Evolutionary conservation across 1,284 basidiomycete species (phyloP).

Genomic region (Erythrobasidium hasegawianum): DNA sequence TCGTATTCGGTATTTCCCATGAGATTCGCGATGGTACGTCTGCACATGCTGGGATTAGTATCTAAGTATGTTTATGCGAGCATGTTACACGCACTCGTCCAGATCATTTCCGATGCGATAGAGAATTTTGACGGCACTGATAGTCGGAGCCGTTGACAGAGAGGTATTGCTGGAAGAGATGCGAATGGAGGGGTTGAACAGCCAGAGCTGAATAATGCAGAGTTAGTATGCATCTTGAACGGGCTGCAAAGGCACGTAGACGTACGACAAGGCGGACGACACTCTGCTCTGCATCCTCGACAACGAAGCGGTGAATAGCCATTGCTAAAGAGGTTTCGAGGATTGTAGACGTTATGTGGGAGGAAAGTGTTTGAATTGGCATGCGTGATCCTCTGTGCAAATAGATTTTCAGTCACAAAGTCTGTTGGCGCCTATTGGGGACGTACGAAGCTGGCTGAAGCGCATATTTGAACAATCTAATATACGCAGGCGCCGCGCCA

Average conservation of each 20-base stretch:
- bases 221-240: not conserved
- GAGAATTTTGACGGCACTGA: slow-evolving; percentile 62
- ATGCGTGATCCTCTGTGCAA: not conserved
- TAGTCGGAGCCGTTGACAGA: slow-evolving; percentile 59
- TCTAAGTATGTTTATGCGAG: not conserved
- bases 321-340: slow-evolving; percentile 79
- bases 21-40: slow-evolving; percentile 61
- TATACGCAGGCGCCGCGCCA: slow-evolving; percentile 9
- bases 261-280: slow-evolving; percentile 69
- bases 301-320: slow-evolving; percentile 79
- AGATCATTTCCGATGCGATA: slow-evolving; percentile 55
- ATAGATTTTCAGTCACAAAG: no score
- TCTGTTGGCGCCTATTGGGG: not conserved
- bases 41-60: slow-evolving; percentile 29
- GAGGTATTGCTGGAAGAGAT: slow-evolving; percentile 67
- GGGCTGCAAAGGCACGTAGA: slow-evolving; percentile 17
- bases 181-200: slow-evolving; percentile 80
- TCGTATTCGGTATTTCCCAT: slow-evolving; percentile 80
- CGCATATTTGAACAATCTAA: slow-evolving; percentile 42
- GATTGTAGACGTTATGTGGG: slow-evolving; percentile 62
- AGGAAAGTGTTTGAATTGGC: slow-evolving; percentile 34
- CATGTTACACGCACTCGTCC: slow-evolving; percentile 55
- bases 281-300: slow-evolving; percentile 76
- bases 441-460: slow-evolving; percentile 36
- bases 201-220: slow-evolving; percentile 61